phyloP scores from a whole-genome alignment of 768 basidiomycete genomes.

The Mycena amicta region DNA sequence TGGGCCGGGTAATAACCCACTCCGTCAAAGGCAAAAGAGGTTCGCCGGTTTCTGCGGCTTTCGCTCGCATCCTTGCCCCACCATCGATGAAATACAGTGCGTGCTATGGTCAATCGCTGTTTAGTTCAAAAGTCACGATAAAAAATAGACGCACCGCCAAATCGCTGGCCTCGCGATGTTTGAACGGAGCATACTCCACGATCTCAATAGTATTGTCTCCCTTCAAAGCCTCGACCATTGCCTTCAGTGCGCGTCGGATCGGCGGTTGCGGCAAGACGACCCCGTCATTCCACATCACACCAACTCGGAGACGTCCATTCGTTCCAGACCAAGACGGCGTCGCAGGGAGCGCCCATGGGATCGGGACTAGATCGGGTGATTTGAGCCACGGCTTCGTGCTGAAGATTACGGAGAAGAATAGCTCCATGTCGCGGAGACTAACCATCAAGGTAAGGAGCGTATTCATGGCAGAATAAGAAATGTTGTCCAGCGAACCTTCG shows the following conservation, averaged over 20 bases:
- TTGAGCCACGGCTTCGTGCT: constrained; percentile 41
- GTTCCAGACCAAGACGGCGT: constrained; percentile 21
- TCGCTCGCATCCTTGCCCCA: constrained; percentile 2
- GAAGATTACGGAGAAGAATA: constrained; percentile 35
- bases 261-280: constrained; percentile 45
- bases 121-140: background rate
- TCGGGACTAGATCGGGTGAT: constrained; percentile 39
- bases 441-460: background rate
- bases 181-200: constrained; percentile 36
- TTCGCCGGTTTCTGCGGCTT: constrained; percentile 6
- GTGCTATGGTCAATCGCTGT: constrained; percentile 1
- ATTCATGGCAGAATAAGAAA: too few relatives aligned
- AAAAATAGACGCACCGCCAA: constrained; percentile 32
- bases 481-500: constrained; percentile 35
- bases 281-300: constrained; percentile 40
- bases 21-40: constrained; percentile 12
- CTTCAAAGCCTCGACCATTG: constrained; percentile 37
- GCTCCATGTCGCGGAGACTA: constrained; percentile 34
- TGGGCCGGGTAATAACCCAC: constrained; percentile 10
- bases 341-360: constrained; percentile 24
- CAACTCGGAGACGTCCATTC: constrained; percentile 31
- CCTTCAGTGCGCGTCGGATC: constrained; percentile 40
- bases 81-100: constrained; percentile 15
- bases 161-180: constrained; percentile 35
- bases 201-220: constrained; percentile 37